Base-by-base conservation (phyloP, 2,329 filamentous ascomycete genomes). In the Diplocarpon mali region DNA sequence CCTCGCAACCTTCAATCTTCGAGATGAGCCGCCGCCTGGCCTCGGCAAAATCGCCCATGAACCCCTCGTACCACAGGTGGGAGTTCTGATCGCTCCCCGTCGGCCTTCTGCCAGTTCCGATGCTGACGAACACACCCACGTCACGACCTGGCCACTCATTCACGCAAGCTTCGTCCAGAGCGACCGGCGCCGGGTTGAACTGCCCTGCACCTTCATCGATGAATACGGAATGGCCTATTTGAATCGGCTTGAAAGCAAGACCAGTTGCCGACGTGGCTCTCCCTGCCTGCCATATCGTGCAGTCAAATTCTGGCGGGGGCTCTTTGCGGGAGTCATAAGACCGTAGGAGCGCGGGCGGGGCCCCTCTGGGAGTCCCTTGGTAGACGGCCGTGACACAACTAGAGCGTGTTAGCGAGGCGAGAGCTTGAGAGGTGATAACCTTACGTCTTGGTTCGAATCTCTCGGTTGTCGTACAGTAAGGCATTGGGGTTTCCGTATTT, bases 111-210 rank as follows among this genome's bases (percentile, higher is more conserved):
- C 92, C 92, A 0, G 92, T 96, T n/a, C 92, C 92, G 30, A 98
- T 76, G 57, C 87, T 95, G 57, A 98, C 67, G 57, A 98, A 93
- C 0, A 95, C 84, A 1, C 90, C 89, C 1, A 98, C 76, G 42
- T 96, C 89, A 27, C 92, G 76, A 1, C 89, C 90, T 0, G 92
- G 92, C 88, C 88, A 96, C 64, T 96, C 90, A 57, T 95, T 95
- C 36, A 86, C 72, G 0, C 84, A 78, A 5, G 90, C 90, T 66
- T 98, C 92, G 55, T 96, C 90, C 10, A 98, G 73, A 1, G 87
- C 77, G 51, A 84, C 76, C 1, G 88, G 85, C 0, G 88, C 75
- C 0, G 90, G 92, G 60, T 98, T 98, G 66, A 92, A 98, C 50
- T 83, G 88, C 4, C 92, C 92, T 1, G 76, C 73, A 1, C 92